Conservation (phyloP, 306 rosid species). For the Delonix regia region DNA sequence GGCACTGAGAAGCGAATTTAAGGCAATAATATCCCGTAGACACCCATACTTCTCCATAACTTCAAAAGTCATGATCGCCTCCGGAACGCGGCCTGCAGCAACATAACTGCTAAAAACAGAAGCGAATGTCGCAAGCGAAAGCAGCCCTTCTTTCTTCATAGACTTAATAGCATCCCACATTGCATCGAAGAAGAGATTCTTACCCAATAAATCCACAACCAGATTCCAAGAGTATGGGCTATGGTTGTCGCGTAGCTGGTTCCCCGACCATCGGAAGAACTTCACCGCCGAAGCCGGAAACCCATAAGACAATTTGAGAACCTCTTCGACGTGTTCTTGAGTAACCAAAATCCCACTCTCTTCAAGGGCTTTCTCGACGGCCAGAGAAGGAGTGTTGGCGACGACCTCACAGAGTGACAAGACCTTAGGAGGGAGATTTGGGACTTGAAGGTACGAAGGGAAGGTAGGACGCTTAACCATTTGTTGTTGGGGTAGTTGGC, state of each 20-base stretch:
- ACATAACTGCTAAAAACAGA: slow-evolving; percentile 67
- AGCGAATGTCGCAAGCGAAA: slow-evolving; percentile 66
- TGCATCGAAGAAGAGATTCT: slow-evolving; percentile 57
- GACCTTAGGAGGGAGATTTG: slow-evolving; percentile 37
- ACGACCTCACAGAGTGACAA: slow-evolving; percentile 54
- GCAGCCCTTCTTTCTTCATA: slow-evolving; percentile 46
- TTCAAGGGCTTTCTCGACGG: slow-evolving; percentile 46
- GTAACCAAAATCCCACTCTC: slow-evolving; percentile 41
- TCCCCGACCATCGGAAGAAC: slow-evolving; percentile 77
- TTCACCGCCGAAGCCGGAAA: slow-evolving; percentile 62
- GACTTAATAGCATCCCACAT: slow-evolving; percentile 80
- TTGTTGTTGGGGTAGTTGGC: background rate
- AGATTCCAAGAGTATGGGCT: slow-evolving; percentile 76
- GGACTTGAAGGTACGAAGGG: slow-evolving; percentile 49
- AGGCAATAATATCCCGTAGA: slow-evolving; percentile 50
- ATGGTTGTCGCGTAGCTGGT: slow-evolving; percentile 54
- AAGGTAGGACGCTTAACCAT: slow-evolving; percentile 31
- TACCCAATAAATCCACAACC: slow-evolving; percentile 64
- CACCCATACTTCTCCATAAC: slow-evolving; percentile 58
- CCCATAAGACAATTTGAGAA: slow-evolving; percentile 62
- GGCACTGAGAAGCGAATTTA: slow-evolving; percentile 69
- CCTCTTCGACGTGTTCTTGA: slow-evolving; percentile 59
- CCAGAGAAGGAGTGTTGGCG: slow-evolving; percentile 46
- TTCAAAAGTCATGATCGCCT: slow-evolving; percentile 58
- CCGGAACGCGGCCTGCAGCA: slow-evolving; percentile 40